A percentile compares a stretch with the other conserved stretches of the same genome.
Evolutionary conservation across 2,329 filamentous ascomycete species (phyloP).

Genomic region (Hortaea werneckii): DNA sequence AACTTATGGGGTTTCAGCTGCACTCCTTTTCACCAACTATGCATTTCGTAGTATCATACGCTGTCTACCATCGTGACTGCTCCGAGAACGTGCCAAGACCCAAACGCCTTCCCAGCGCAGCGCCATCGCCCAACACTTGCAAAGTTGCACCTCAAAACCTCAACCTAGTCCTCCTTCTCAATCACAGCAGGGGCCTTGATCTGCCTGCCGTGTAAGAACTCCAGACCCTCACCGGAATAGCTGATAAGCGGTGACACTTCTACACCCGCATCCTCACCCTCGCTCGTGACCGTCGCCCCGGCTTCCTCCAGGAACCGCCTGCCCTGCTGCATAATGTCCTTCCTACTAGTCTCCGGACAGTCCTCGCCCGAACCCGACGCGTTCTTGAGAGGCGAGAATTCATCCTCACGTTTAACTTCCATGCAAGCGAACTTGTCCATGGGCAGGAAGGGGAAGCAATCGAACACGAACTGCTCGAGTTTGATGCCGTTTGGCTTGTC

Average conservation of each 20-base stretch:
- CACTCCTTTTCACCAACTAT: too few relatives aligned
- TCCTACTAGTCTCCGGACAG: slow-evolving; percentile 84
- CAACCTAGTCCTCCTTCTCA: slow-evolving; percentile 41
- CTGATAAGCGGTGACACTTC: slow-evolving; percentile 89
- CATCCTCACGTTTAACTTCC: slow-evolving; percentile 92
- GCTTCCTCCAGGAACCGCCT: slow-evolving; percentile 73
- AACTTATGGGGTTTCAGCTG: too few relatives aligned
- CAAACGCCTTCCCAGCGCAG: background rate
- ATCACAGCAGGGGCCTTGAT: slow-evolving; percentile 57
- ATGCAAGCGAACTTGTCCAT: slow-evolving; percentile 88
- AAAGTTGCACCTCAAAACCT: too few relatives aligned
- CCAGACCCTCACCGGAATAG: slow-evolving; percentile 61
- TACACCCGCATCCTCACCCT: slow-evolving; percentile 55
- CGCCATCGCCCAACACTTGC: slow-evolving; percentile 3
- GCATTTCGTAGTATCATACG: too few relatives aligned
- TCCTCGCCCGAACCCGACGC: slow-evolving; percentile 76
- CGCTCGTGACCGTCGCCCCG: slow-evolving; percentile 63
- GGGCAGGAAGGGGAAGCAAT: slow-evolving; percentile 83
- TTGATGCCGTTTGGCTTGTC: slow-evolving; percentile 97
- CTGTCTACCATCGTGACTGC: too few relatives aligned
- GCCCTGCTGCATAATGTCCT: slow-evolving; percentile 83
- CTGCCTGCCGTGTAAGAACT: slow-evolving; percentile 48
- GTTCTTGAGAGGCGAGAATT: slow-evolving; percentile 98
- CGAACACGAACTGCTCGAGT: slow-evolving; percentile 97
- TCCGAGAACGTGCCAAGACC: too few relatives aligned